phyloP scores from a whole-genome alignment of 257 asterid genomes.

The Leonotis leonurus region DNA sequence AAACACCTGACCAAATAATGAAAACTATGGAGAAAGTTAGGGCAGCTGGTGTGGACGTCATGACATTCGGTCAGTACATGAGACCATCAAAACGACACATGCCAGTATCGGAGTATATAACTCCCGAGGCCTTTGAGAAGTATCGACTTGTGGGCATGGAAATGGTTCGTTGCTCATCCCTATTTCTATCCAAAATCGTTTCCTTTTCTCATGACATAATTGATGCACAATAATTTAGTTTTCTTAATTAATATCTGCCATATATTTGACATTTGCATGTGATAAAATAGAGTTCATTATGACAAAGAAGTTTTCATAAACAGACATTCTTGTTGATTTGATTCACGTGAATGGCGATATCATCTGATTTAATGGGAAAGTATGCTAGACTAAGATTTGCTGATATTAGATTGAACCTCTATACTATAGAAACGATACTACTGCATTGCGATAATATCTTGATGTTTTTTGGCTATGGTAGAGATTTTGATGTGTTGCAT shows the following conservation, averaged over 20 bases:
- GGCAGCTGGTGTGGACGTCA: conserved; percentile 94
- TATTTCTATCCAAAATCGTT: not conserved
- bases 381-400: too few relatives aligned
- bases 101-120: conserved; percentile 86
- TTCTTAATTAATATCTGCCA: too few relatives aligned
- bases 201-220: too few relatives aligned
- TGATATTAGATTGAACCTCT: not conserved
- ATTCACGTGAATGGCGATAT: not conserved
- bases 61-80: conserved; percentile 99
- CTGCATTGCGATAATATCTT: not conserved
- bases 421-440: not conserved
- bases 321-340: not conserved
- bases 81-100: conserved; percentile 95
- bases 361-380: not conserved
- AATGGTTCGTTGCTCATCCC: conserved; percentile 56
- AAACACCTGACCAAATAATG: conserved; percentile 88
- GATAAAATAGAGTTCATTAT: not conserved
- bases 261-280: not conserved
- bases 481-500: too few relatives aligned
- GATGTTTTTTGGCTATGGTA: too few relatives aligned
- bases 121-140: conserved; percentile 95
- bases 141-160: conserved; percentile 77
- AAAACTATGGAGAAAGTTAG: conserved; percentile 94
- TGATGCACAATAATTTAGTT: too few relatives aligned
- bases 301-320: not conserved